Base-by-base conservation (phyloP, 2,329 filamentous ascomycete species). In the Fusarium dimerum region DNA sequence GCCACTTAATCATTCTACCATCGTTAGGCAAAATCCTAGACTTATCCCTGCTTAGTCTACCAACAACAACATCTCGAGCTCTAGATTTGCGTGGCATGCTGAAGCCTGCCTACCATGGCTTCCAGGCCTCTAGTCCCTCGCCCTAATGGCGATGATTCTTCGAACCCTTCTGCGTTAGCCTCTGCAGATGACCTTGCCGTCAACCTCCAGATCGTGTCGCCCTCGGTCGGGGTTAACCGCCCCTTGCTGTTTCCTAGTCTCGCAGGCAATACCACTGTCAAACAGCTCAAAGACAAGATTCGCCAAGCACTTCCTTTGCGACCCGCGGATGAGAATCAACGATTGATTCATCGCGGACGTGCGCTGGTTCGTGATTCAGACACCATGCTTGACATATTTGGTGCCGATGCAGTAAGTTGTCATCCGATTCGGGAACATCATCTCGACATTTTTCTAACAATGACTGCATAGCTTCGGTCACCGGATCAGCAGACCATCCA, bases 311-410 rank as follows among this genome's bases (percentile, higher is more conserved):
- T 86, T 40, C 69, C 75, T 20, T 66, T 78, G 42, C 78, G 75
- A 47, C 82, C 83, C 4, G 61, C 75, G 15, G 76, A 83, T 54
- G 76, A 82, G 34, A 75, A 78, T 34, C 82, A 86, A 65, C 76
- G 84, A 40, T 69, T 87, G 52, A 87, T 87, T 38, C 78, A 86
- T 61, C 75, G 80, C 40, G 84, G 84, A 1, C 78, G 82, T 36
- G 74, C 84, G 43, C 70, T 87, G 44, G 66, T 73, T 30, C 77
- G 77, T 45, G 82, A 85, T 38, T 69, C 71, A 11, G 81, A 84
- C 51, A 84, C 78, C 15, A 72, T 87, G 70, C 64, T 76, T 20
- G 77, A 83, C 38, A 69, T 86, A 3, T 82, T 87, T 63, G 82
- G 83, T 3, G 71, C 76, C 50, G 78, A 83, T 54, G 69, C 73